Base-by-base conservation (phyloP, 2,329 filamentous ascomycete genomes). In the Cordyceps javanica region DNA sequence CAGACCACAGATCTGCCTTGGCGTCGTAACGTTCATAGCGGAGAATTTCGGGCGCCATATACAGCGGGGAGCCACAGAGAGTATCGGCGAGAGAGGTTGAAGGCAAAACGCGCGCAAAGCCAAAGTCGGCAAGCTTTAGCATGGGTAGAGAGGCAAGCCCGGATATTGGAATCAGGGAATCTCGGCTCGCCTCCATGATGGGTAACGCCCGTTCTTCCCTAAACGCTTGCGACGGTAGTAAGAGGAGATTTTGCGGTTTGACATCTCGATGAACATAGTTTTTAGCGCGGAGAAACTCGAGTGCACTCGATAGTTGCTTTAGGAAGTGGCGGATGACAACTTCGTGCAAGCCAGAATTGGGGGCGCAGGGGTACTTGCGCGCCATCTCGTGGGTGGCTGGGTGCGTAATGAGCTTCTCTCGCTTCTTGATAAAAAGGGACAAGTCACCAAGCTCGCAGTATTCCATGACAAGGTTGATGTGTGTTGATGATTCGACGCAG, bases 381-480 rank as follows among this genome's bases (percentile, higher is more conserved):
- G 95, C 91, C 85, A 97, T 93, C 65, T 96, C 91, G 68, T 85
- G 83, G 3, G 93, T 94, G 55, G 90, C 88, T 28, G 89, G 85
- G 69, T 96, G 89, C 52, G 87, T 88, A 45, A 80, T 82, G 46
- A 97, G 82, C 68, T 87, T 89, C 60, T 93, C 86, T 60, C 93
- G 85, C 75, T 94, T 95, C 80, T 94, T 96, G 76, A 99, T 97
- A 73, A 99, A 97, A 55, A 93, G 81, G 11, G 94, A 96, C 59
- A 99, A 76, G 69, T 99, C 94, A 23, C 94, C 93, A 41, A 99
- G 82, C 69, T 96, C 91, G 75, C 94, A 97, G 74, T 95, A 97
- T 75, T 99, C 94, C 93, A 97, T 99, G 62, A 97, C 87, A 59
- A 99, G 82, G 74, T 99, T 94, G 74, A 97, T 97, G 68, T 96